phyloP scores from a whole-genome alignment of 2,329 filamentous ascomycete species.

The Penicillium sp. region DNA sequence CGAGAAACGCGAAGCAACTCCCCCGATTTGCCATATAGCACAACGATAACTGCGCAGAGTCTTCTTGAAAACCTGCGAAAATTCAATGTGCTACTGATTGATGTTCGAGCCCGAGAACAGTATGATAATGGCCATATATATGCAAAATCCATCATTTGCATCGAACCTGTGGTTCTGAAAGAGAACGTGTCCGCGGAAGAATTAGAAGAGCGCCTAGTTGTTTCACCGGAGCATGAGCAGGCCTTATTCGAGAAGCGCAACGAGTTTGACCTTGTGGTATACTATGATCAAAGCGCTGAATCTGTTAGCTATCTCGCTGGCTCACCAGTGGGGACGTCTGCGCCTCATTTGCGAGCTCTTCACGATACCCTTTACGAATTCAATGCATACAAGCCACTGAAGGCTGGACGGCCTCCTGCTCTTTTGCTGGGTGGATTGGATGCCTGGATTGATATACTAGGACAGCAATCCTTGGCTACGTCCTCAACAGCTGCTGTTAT shows the following conservation, averaged over 20 bases:
- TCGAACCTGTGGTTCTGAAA: slow-evolving; percentile 77
- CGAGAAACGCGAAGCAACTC: slow-evolving; percentile 45
- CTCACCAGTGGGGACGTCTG: slow-evolving; percentile 46
- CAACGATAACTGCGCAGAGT: slow-evolving; percentile 65
- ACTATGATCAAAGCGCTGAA: slow-evolving; percentile 74
- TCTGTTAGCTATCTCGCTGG: slow-evolving; percentile 57
- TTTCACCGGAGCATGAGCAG: slow-evolving; percentile 61
- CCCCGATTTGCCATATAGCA: slow-evolving; percentile 54
- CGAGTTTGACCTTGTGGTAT: slow-evolving; percentile 82
- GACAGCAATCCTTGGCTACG: slow-evolving; percentile 61
- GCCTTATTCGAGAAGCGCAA: slow-evolving; percentile 69
- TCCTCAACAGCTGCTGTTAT: slow-evolving; percentile 56
- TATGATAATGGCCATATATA: slow-evolving; percentile 90
- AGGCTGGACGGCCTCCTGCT: slow-evolving; percentile 64
- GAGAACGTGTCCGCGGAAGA: slow-evolving; percentile 65
- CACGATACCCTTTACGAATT: slow-evolving; percentile 79
- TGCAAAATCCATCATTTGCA: slow-evolving; percentile 78
- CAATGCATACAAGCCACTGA: slow-evolving; percentile 74
- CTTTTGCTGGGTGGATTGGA: slow-evolving; percentile 79
- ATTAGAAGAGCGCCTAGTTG: slow-evolving; percentile 52
- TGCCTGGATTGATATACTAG: slow-evolving; percentile 83
- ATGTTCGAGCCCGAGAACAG: slow-evolving; percentile 74
- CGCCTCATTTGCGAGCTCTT: slow-evolving; percentile 66
- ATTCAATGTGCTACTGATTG: slow-evolving; percentile 75
- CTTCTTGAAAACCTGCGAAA: slow-evolving; percentile 67